Evolutionary conservation across 306 rosid genomes (phyloP), one percentile per base, ranked within the genome.

Genomic region (Leucaena leucocephala): DNA sequence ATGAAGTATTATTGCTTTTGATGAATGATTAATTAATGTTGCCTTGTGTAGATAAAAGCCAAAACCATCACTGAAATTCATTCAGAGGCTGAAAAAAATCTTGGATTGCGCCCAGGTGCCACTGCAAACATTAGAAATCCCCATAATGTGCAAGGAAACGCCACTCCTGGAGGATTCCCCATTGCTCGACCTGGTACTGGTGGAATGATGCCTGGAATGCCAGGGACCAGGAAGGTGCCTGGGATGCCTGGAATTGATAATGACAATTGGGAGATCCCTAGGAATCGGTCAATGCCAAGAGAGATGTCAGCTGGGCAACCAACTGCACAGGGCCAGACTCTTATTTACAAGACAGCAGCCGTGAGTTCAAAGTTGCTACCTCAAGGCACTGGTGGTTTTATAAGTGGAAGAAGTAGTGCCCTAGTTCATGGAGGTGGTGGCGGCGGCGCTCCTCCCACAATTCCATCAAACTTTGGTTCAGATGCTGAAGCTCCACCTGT

Each of bases 181-280:
- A 86, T 89, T 63, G 83, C 83, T 38, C 88, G 96, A 59, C 89
- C 97, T 78, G 99, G 98, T 73, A 82, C 85, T 2, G 98, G 98
- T 1, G 98, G 98, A 22, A 83, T 96, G 95, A 95, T 95, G 98
- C 99, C 99, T 39, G 99, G 99, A 77, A 89, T 93, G 97, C 98
- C 98, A 0, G 98, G 99, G 82, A 71, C 88, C 46, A 91, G 96
- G 84, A 95, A 88, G 88, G 91, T 93, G 94, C 97, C 97, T 57
- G 97, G 95, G 64, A 91, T 89, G 92, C 97, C 99, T 59, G 97
- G 92, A 62, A 78, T 96, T 44, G 99, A 96, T 81, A 86, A 89
- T 86, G 99, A 91, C 78, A 90, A 88, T 76, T 93, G 99, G 98
- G 99, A 96, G 86, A 79, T 90, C 8, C 91, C 89, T 39, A 88